Evolutionary conservation across 352 stramenopile genomes (phyloP), one percentile per base, ranked within the genome.

Genomic region (Nothophytophthora sp.): DNA sequence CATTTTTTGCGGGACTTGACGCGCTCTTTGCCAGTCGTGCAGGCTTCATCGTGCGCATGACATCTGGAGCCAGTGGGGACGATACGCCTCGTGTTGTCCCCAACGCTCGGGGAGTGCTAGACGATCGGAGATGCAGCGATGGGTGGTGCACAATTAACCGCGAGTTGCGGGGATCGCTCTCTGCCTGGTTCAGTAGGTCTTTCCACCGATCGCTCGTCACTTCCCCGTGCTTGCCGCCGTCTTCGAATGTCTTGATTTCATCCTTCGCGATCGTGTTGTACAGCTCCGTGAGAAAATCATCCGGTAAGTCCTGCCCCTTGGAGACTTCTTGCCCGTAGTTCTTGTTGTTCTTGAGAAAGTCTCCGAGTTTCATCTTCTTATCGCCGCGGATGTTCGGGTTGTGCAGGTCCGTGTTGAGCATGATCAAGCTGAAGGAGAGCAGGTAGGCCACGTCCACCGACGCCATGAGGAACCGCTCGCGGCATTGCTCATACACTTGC

Each of bases 261-360:
- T 90, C 67, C 29, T 70, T 85, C 0, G 76, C 57, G 48, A 95
- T 95, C 4, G 75, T 70, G 16, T 72, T 66, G 65, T 92, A 95
- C 22, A 95, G 50, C 28, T 87, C 80, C 0, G 64, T 86, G 39
- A 95, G 52, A 42, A 88, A 95, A 12, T 90, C 80, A 13, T 81
- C 67, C 0, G 85, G 81, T 13, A 95, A 54, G 48, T 91, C 76
- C 16, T 68, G 68, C 3, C 73, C 79, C 41, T 77, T 76, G 1
- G 82, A 91, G 34, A 95, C 87, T 59, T 96, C 86, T n/a, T 65
- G 53, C 4, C 88, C 88, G 44, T 97, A 97, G 52, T 96, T 93
- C 27, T 74, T 77, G 70, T 97, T 97, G 53, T 96, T 95, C 39
- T 81, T 82, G 60, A 97, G 80, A 52, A 97, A 97, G 49, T 91